A percentile compares a stretch with the other conserved stretches of the same genome.
phyloP scores from a whole-genome alignment of 805 yeast species.

The Debaryomyces maramus region DNA sequence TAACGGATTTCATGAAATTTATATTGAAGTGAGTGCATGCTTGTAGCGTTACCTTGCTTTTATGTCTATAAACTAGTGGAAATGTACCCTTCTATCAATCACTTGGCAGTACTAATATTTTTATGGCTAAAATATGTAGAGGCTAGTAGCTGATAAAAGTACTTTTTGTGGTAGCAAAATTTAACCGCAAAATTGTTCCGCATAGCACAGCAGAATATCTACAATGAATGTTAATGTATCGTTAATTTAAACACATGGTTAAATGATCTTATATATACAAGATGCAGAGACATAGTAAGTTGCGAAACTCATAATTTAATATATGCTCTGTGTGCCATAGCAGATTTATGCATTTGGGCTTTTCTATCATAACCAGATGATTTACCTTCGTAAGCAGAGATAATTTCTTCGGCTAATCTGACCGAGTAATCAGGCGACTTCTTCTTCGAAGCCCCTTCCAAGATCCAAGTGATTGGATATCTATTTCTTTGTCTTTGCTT shows the following conservation, averaged over 20 bases:
- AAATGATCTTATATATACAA: slow-evolving; percentile 10
- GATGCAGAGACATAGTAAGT: not conserved
- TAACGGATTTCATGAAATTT: slow-evolving; percentile 28
- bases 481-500: slow-evolving; percentile 80
- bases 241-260: not conserved
- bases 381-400: slow-evolving; percentile 73
- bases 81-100: no score
- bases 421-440: slow-evolving; percentile 81
- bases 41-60: no score
- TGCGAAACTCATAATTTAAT: slow-evolving; percentile 37
- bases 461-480: slow-evolving; percentile 86
- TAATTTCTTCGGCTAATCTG: slow-evolving; percentile 85
- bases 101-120: no score
- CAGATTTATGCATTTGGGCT: slow-evolving; percentile 78
- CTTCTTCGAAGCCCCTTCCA: slow-evolving; percentile 80
- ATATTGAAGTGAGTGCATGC: slow-evolving; percentile 7
- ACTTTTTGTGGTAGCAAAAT: not conserved
- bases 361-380: slow-evolving; percentile 83
- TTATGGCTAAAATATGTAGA: no score
- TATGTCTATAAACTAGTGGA: no score
- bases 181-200: not conserved
- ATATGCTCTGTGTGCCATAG: slow-evolving; percentile 86
- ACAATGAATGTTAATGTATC: not conserved
- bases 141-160: not conserved
- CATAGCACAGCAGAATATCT: not conserved